These are phyloP conservation scores for Mucor saturninus DNA, from an alignment of 371 early-diverging fungal species.

Conservation along the genomic window DNA sequence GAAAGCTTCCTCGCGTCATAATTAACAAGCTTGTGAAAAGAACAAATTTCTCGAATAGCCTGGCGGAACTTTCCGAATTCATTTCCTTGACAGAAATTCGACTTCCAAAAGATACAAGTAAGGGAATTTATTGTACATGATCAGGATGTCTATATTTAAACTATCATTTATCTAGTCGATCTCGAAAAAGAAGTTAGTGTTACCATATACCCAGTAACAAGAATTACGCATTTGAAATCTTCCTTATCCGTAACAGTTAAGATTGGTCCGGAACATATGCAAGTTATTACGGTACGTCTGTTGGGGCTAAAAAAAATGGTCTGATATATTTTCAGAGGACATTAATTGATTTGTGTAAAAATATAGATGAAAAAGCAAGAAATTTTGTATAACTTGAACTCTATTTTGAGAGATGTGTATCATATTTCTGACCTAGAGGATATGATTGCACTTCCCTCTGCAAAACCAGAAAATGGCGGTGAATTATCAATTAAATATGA, in stretches of 20 bases:
- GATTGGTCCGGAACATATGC: constrained; percentile 81
- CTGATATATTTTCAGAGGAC: neutral
- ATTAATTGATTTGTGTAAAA: neutral
- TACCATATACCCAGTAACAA: constrained; percentile 67
- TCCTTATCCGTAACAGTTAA: constrained; percentile 81
- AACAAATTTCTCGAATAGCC: constrained; percentile 62
- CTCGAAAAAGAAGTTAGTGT: constrained; percentile 70
- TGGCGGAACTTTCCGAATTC: constrained; percentile 72
- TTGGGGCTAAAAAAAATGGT: constrained; percentile 6
- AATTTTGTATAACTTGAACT: constrained; percentile 68
- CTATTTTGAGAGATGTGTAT: constrained; percentile 82
- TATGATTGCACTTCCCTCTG: constrained; percentile 53
- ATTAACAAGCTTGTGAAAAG: constrained; percentile 65
- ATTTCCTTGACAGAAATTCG: constrained; percentile 71
- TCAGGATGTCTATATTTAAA: neutral
- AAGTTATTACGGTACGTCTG: constrained; percentile 67
- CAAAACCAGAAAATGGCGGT: constrained; percentile 61
- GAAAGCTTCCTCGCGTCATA: constrained; percentile 59
- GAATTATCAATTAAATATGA: constrained; percentile 82
- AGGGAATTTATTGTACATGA: neutral
- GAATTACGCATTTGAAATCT: constrained; percentile 58
- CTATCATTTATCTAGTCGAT: constrained; percentile 46
- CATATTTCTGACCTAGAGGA: constrained; percentile 87
- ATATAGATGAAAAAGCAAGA: constrained; percentile 59
- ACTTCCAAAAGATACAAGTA: constrained; percentile 77